Percentiles rank a stretch among this genome's conserved stretches.
Conservation (phyloP, 2,329 filamentous ascomycete genomes). For the Fusarium sp. region DNA sequence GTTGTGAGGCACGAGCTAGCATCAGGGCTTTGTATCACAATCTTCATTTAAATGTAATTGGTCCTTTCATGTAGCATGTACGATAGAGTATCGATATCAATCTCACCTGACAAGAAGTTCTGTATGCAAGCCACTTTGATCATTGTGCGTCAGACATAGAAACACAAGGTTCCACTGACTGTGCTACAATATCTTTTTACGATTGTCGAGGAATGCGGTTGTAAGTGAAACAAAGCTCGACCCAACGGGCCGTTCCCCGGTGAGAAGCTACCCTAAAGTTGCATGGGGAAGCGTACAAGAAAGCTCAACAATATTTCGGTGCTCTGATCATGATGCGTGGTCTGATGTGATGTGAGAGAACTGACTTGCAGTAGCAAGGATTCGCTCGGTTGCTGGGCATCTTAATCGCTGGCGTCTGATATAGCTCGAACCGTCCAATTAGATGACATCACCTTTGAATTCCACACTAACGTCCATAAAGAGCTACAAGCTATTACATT, state of each 20-base stretch:
- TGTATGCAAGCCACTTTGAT: neutral
- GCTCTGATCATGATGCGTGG: neutral
- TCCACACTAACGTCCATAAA: neutral
- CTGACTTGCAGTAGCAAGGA: slow-evolving; percentile 11
- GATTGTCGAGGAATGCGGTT: slow-evolving; percentile 30
- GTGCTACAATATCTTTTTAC: neutral
- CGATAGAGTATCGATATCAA: neutral
- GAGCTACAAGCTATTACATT: slow-evolving; percentile 3
- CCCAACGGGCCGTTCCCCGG: slow-evolving; percentile 14
- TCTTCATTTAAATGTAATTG: neutral
- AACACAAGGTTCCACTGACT: neutral
- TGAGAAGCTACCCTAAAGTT: slow-evolving; percentile 30
- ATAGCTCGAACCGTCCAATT: slow-evolving; percentile 3
- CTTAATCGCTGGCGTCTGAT: neutral
- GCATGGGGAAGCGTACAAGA: neutral
- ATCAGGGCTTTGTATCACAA: too few species aligned
- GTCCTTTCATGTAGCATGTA: neutral
- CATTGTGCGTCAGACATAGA: neutral
- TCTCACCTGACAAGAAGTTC: neutral
- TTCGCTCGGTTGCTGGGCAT: slow-evolving; percentile 28
- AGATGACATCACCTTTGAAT: slow-evolving; percentile 39
- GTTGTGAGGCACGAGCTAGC: too few species aligned
- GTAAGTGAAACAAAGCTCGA: slow-evolving; percentile 30
- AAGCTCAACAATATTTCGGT: neutral
- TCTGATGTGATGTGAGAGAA: slow-evolving; percentile 6